A percentile compares a stretch with the other conserved stretches of the same genome.
Evolutionary conservation across 2,329 filamentous ascomycete species (phyloP).

Genomic region (Ascochyta lentis): DNA sequence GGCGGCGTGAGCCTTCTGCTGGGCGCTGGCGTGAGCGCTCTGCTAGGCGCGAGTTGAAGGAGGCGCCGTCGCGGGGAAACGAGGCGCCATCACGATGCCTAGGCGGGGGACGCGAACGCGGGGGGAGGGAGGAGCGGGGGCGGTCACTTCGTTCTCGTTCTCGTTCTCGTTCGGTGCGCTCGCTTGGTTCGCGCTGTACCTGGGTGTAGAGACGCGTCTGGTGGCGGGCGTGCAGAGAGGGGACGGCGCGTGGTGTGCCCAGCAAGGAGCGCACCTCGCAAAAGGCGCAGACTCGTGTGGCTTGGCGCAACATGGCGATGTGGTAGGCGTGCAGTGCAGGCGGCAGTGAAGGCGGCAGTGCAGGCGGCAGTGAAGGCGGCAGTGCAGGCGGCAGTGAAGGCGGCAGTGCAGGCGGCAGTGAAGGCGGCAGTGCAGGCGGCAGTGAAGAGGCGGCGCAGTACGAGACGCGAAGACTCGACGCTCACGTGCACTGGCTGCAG

Average conservation of each 20-base stretch:
- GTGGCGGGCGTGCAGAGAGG: conserved; percentile 11
- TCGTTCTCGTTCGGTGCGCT: neutral
- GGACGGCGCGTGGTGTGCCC: conserved; percentile 28
- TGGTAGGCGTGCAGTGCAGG: too few relatives aligned
- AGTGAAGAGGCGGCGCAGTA: too few relatives aligned
- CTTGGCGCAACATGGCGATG: conserved; percentile 38
- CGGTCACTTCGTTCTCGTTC: neutral
- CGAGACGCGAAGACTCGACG: too few relatives aligned
- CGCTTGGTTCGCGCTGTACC: conserved; percentile 29
- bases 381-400: too few relatives aligned
- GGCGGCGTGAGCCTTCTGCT: neutral
- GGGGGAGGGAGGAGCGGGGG: conserved; percentile 16
- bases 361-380: neutral
- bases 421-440: too few relatives aligned
- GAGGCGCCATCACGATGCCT: conserved; percentile 45
- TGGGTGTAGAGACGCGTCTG: conserved; percentile 49
- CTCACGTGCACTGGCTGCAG: conserved; percentile 10
- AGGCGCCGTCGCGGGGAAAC: conserved; percentile 46
- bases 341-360: neutral
- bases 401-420: too few relatives aligned
- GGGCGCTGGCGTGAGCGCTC: neutral
- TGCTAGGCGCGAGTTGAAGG: conserved; percentile 10
- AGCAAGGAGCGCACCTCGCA: conserved; percentile 50
- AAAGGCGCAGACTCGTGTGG: conserved; percentile 49
- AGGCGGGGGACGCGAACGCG: conserved; percentile 16